A percentile compares a stretch with the other conserved stretches of the same genome.
Evolutionary conservation across 176 grass and related monocot genomes (phyloP).

Genomic region (Typha latifolia): DNA sequence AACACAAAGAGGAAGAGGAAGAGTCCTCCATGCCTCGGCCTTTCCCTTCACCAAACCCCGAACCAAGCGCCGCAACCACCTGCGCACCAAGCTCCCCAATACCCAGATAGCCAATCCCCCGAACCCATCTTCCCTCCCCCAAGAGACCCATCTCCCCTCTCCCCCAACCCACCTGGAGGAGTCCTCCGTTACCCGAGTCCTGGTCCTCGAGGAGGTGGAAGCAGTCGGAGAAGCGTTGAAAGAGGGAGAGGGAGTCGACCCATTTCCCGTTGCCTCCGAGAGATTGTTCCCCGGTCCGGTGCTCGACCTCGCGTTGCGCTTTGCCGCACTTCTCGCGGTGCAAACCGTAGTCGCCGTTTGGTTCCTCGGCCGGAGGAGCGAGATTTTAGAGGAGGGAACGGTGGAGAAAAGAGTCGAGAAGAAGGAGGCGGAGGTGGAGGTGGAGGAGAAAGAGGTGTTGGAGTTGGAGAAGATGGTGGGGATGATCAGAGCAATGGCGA

Average conservation of each 20-base stretch:
- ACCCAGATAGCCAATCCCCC: slow-evolving; percentile 3
- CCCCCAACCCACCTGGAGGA: not conserved
- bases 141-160: not conserved
- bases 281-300: not conserved
- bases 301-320: slow-evolving; percentile 10
- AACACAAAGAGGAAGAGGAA: not conserved
- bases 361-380: slow-evolving; percentile 9
- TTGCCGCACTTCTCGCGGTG: slow-evolving; percentile 12
- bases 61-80: slow-evolving; percentile 30
- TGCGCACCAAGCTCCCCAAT: slow-evolving; percentile 20
- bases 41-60: slow-evolving; percentile 11
- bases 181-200: not conserved
- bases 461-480: slow-evolving; percentile 17
- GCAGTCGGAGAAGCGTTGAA: slow-evolving; percentile 3
- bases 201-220: not conserved
- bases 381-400: not conserved
- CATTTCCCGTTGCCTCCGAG: not conserved
- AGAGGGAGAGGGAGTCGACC: slow-evolving; percentile 11
- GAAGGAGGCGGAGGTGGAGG: not conserved
- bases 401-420: not conserved
- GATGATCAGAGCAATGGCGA: slow-evolving; percentile 24
- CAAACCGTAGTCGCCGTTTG: slow-evolving; percentile 15
- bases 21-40: not conserved
- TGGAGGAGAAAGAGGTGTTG: not conserved
- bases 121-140: not conserved